These are phyloP conservation scores for Saccharomyces hybrid DNA, from an alignment of 1,139 yeast genomes.

Conservation along the genomic window DNA sequence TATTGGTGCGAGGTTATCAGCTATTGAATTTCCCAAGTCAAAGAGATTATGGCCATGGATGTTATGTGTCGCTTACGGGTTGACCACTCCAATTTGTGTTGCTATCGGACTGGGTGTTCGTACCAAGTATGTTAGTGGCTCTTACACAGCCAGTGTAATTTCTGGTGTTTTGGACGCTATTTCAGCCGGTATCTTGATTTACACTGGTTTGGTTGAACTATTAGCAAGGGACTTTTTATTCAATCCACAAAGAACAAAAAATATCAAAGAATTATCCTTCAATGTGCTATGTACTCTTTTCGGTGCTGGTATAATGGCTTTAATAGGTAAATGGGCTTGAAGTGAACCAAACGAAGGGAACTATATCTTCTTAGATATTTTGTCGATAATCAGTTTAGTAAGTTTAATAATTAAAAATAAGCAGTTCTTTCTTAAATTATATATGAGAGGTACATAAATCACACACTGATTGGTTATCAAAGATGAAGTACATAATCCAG, in stretches of 20 bases:
- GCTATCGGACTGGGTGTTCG: slow-evolving; percentile 85
- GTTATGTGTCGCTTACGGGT: slow-evolving; percentile 50
- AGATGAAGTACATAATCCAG: too few species aligned
- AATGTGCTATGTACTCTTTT: slow-evolving; percentile 32
- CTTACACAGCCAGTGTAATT: slow-evolving; percentile 58
- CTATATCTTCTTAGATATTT: too few species aligned
- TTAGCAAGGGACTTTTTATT: slow-evolving; percentile 84
- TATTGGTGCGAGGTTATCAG: slow-evolving; percentile 77
- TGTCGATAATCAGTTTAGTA: too few species aligned
- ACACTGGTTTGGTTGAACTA: slow-evolving; percentile 80
- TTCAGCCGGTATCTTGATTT: slow-evolving; percentile 77
- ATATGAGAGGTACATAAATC: too few species aligned
- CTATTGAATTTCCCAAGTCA: slow-evolving; percentile 49
- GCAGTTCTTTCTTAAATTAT: too few species aligned
- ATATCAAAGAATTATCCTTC: slow-evolving; percentile 34
- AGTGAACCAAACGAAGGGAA: too few species aligned
- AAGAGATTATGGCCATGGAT: slow-evolving; percentile 50
- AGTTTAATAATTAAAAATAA: too few species aligned
- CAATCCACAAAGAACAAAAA: slow-evolving; percentile 47
- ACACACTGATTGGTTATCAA: too few species aligned
- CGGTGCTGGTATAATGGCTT: slow-evolving; percentile 81
- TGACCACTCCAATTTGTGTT: slow-evolving; percentile 78
- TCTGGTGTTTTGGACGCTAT: slow-evolving; percentile 77
- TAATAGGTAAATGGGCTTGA: slow-evolving; percentile 80
- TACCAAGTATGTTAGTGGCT: slow-evolving; percentile 54